Evolutionary conservation across 2,329 filamentous ascomycete species (phyloP), one percentile per base, ranked within the genome.

Genomic region (Pezicula radicicola): DNA sequence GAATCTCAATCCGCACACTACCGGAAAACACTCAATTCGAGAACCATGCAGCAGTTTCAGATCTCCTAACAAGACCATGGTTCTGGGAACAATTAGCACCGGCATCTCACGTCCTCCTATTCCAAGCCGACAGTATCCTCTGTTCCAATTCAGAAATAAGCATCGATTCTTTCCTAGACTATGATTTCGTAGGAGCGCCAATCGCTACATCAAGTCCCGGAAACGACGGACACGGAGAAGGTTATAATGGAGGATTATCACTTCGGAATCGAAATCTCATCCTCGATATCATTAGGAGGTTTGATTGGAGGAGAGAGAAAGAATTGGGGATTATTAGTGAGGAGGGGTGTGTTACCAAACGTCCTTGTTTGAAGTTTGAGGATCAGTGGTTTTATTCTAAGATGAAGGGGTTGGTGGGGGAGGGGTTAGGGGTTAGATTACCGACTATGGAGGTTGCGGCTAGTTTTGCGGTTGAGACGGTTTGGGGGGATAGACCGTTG

Each of bases 171-270:
- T 63, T 62, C 46, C 18, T 63, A 12, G 50, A 60, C 44, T 63
- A 55, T 48, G 61, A 62, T 36, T 63, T 64, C 36, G 62, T 68
- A 46, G 66, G 58, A 1, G 63, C 66, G 4, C 61, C 63, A 2
- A 44, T 66, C 28, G 47, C 56, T 36, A 51, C 56, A 6, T 51
- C 21, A 5, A 21, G 21, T 5, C 21, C 21, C 5, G 21, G 21
- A 21, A 21, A 21, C 21, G 21, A 5, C 21, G 21, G 21, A 59
- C 21, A 51, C 58, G 6, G 56, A 54, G 27, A 19, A 16, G 54
- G 47, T n/a, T 66, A 58, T 55, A 68, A 68, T 50, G 66, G 66
- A 52, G 66, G 66, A 3, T 54, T 68, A 21, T 61, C 57, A 6
- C 54, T 68, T 37, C 61, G 66, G 44, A 67, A 66, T 55, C 58